Evolutionary conservation across 805 yeast species (phyloP).

Genomic region (Kluyveromyces lactis): DNA sequence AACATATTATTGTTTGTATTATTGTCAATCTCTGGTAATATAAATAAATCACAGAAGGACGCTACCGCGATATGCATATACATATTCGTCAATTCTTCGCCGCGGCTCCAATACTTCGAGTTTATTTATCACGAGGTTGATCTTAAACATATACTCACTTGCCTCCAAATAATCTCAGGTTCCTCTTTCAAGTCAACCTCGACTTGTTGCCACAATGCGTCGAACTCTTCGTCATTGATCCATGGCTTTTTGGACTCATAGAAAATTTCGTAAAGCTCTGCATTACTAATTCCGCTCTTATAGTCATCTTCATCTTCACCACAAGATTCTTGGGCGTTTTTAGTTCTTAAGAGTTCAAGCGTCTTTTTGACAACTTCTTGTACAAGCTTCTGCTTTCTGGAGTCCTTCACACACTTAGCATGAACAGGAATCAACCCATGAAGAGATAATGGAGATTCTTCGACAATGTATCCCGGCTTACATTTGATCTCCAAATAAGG

Average conservation of each 20-base stretch:
- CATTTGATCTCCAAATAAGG: slow-evolving; percentile 55
- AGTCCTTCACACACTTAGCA: slow-evolving; percentile 68
- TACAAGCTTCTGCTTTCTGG: slow-evolving; percentile 57
- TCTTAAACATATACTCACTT: slow-evolving; percentile 37
- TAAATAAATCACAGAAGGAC: too few species aligned
- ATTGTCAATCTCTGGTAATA: too few species aligned
- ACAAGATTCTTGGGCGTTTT: slow-evolving; percentile 58
- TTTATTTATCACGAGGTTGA: too few species aligned
- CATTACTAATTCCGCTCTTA: slow-evolving; percentile 43
- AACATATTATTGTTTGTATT: too few species aligned
- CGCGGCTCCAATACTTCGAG: too few species aligned
- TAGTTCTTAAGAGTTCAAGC: slow-evolving; percentile 53
- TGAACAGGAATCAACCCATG: slow-evolving; percentile 52
- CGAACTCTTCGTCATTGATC: slow-evolving; percentile 52
- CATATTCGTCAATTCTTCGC: too few species aligned
- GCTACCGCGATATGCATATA: too few species aligned
- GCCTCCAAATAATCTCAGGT: slow-evolving; percentile 73
- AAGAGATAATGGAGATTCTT: slow-evolving; percentile 25
- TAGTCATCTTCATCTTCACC: slow-evolving; percentile 41
- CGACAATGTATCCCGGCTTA: slow-evolving; percentile 54
- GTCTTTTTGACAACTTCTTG: slow-evolving; percentile 60
- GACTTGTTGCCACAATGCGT: slow-evolving; percentile 66
- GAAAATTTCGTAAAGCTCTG: slow-evolving; percentile 47
- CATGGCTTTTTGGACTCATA: slow-evolving; percentile 29
- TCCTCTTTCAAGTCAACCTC: slow-evolving; percentile 51